Evolutionary conservation across 306 rosid genomes (phyloP).

Genomic region (Notholithocarpus densiflorus): DNA sequence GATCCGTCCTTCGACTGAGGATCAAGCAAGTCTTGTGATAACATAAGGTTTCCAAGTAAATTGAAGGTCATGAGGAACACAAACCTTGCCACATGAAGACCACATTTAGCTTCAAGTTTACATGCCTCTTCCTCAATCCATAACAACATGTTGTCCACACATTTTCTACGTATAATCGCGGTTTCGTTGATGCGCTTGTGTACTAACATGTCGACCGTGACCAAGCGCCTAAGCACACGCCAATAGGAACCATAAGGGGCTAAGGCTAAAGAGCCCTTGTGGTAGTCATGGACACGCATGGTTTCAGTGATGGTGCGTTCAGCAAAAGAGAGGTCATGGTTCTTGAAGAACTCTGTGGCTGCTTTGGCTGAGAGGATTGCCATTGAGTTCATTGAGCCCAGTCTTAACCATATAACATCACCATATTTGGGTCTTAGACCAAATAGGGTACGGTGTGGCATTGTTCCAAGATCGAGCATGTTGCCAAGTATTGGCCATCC

Average conservation of each 20-base stretch:
- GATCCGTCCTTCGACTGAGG: constrained; percentile 39
- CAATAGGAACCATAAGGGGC: constrained; percentile 66
- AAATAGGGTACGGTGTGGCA: constrained; percentile 55
- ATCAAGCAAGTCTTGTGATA: constrained; percentile 48
- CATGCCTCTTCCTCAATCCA: constrained; percentile 52
- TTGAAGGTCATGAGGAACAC: constrained; percentile 56
- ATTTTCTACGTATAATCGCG: constrained; percentile 29
- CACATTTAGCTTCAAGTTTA: not conserved
- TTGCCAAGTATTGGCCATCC: constrained; percentile 75
- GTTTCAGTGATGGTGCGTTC: constrained; percentile 48
- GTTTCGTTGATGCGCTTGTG: constrained; percentile 51
- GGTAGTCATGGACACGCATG: constrained; percentile 45
- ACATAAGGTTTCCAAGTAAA: constrained; percentile 53
- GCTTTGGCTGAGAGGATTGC: constrained; percentile 45
- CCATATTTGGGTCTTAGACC: constrained; percentile 35
- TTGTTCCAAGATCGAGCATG: constrained; percentile 58
- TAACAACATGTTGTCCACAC: constrained; percentile 40
- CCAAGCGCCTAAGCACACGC: constrained; percentile 58
- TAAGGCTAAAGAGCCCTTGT: constrained; percentile 51
- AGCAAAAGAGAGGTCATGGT: constrained; percentile 52
- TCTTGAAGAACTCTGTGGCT: constrained; percentile 46
- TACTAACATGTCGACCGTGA: constrained; percentile 55
- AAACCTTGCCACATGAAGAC: constrained; percentile 47
- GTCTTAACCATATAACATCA: constrained; percentile 50
- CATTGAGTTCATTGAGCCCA: constrained; percentile 59